Evolutionary conservation across 2,329 filamentous ascomycete genomes (phyloP).

Genomic region (Fusarium neocosmosporiellum): DNA sequence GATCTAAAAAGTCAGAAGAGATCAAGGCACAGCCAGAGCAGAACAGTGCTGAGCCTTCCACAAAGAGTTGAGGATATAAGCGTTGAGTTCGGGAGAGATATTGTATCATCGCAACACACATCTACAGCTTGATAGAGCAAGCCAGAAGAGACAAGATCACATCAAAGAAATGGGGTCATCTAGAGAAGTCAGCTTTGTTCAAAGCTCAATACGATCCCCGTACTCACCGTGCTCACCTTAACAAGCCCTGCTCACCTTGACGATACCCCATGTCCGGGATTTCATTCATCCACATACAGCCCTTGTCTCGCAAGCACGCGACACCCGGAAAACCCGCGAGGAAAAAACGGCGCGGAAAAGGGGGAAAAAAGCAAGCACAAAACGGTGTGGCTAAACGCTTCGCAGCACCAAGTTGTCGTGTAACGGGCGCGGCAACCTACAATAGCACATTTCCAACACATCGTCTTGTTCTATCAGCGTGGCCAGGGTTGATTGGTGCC

Average conservation of each 20-base stretch:
- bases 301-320: neutral
- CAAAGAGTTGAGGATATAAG: neutral
- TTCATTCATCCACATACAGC: neutral
- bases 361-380: neutral
- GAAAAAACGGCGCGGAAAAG: neutral
- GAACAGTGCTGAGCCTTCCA: neutral
- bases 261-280: neutral
- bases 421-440: neutral
- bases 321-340: neutral
- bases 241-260: neutral
- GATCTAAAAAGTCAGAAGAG: neutral
- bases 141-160: neutral
- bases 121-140: neutral
- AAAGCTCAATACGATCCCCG: neutral
- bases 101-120: neutral
- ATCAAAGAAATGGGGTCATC: neutral
- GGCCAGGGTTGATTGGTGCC: conserved; percentile 32
- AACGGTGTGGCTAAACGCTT: neutral
- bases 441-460: neutral
- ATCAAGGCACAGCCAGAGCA: neutral
- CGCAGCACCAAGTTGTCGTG: neutral
- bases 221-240: neutral
- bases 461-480: conserved; percentile 8
- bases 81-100: neutral
- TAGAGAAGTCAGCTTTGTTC: neutral